Conservation (phyloP, 805 yeast species). For the Priceomyces medius region DNA sequence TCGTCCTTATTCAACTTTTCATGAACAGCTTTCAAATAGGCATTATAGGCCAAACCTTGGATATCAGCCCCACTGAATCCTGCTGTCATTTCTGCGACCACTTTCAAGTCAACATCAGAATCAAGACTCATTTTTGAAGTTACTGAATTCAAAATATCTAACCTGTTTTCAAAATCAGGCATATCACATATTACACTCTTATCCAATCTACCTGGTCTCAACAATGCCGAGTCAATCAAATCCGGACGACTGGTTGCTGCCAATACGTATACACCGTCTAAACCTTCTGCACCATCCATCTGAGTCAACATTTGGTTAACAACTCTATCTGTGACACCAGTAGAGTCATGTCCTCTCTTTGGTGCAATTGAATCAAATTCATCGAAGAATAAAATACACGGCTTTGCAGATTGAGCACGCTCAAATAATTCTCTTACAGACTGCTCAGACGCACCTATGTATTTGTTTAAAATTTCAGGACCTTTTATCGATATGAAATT, state of each 20-base stretch:
- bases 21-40: constrained; percentile 84
- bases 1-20: constrained; percentile 55
- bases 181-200: constrained; percentile 88
- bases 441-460: constrained; percentile 96
- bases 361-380: constrained; percentile 98
- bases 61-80: constrained; percentile 95
- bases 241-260: constrained; percentile 98
- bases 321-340: constrained; percentile 96
- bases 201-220: constrained; percentile 95
- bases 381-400: constrained; percentile 89
- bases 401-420: constrained; percentile 91
- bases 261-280: constrained; percentile 92
- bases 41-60: constrained; percentile 89
- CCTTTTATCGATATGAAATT: constrained; percentile 94
- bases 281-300: constrained; percentile 99
- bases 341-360: constrained; percentile 95
- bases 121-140: constrained; percentile 59
- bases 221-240: constrained; percentile 86
- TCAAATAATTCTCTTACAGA: constrained; percentile 90
- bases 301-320: constrained; percentile 96
- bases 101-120: constrained; percentile 48
- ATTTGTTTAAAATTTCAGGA: constrained; percentile 91
- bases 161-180: constrained; percentile 69
- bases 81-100: constrained; percentile 57
- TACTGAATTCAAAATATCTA: constrained; percentile 65